Evolutionary conservation across 495 filamentous ascomycete species (phyloP).

Genomic region (Cenococcum geophilum): DNA sequence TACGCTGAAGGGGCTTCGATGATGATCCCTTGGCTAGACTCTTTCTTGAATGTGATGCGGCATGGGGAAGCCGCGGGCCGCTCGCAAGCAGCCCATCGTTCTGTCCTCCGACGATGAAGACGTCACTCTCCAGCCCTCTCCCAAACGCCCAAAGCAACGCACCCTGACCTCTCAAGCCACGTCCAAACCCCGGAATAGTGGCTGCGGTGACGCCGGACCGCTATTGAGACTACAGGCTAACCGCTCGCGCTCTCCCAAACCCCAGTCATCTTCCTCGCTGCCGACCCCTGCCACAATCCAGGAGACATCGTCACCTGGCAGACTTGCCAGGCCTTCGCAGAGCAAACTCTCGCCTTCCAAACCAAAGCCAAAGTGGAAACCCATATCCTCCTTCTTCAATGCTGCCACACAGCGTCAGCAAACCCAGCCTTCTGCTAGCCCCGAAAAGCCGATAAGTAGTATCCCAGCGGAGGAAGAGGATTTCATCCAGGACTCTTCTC

Average conservation of each 20-base stretch:
- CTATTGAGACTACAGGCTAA: slow-evolving; percentile 2
- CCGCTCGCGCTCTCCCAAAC: slow-evolving; percentile 9
- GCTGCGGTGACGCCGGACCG: not conserved
- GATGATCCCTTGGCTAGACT: slow-evolving; percentile 18
- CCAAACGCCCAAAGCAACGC: slow-evolving; percentile 25
- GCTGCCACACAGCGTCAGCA: slow-evolving; percentile 33
- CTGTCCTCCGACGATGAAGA: slow-evolving; percentile 44
- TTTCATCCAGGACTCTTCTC: slow-evolving; percentile 41
- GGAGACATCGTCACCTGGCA: not conserved
- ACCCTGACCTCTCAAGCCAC: slow-evolving; percentile 3
- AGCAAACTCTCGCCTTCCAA: slow-evolving; percentile 10
- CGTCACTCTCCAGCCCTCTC: slow-evolving; percentile 19
- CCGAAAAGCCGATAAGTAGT: slow-evolving; percentile 25
- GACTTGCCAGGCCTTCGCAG: slow-evolving; percentile 1
- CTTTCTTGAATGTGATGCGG: slow-evolving; percentile 18
- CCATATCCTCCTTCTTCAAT: slow-evolving; percentile 45
- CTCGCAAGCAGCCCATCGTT: slow-evolving; percentile 44
- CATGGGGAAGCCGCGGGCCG: slow-evolving; percentile 43
- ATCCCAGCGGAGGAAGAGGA: slow-evolving; percentile 36
- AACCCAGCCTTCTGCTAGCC: slow-evolving; percentile 28
- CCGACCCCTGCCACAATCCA: not conserved
- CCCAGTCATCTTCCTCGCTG: not conserved
- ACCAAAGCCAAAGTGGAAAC: slow-evolving; percentile 31
- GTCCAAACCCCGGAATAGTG: not conserved
- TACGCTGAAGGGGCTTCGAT: slow-evolving; percentile 10